These are phyloP conservation scores for Candida stauntonica DNA, from an alignment of 805 yeast species.

Conservation along the genomic window DNA sequence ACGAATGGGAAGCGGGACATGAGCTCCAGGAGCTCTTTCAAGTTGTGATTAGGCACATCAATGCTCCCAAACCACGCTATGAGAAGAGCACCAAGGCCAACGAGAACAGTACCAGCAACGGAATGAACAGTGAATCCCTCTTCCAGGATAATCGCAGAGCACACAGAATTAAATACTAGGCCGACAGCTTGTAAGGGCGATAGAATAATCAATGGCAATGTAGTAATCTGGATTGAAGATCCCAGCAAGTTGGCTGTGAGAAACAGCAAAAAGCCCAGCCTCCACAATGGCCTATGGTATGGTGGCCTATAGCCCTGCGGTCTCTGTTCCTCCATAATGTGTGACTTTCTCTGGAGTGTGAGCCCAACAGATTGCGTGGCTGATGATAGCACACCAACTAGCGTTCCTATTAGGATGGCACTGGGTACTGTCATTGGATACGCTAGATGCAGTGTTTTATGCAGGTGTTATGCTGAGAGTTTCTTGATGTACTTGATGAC, in stretches of 20 bases:
- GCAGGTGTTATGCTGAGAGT: no score
- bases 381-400: slow-evolving; percentile 69
- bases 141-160: slow-evolving; percentile 61
- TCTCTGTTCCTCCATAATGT: slow-evolving; percentile 41
- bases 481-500: no score
- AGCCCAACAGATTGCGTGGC: slow-evolving; percentile 79
- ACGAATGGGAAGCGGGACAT: slow-evolving; percentile 45
- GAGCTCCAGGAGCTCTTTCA: slow-evolving; percentile 42
- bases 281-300: slow-evolving; percentile 59
- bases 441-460: no score
- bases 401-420: slow-evolving; percentile 51
- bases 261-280: slow-evolving; percentile 67
- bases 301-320: slow-evolving; percentile 30
- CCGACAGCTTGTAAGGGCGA: slow-evolving; percentile 86
- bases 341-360: slow-evolving; percentile 77
- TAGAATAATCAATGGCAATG: slow-evolving; percentile 73
- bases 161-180: slow-evolving; percentile 76
- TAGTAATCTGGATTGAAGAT: slow-evolving; percentile 75
- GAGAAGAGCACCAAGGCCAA: slow-evolving; percentile 68
- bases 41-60: slow-evolving; percentile 47
- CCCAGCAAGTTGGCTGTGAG: slow-evolving; percentile 74
- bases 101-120: slow-evolving; percentile 59
- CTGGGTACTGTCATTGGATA: slow-evolving; percentile 2
- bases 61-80: slow-evolving; percentile 71
- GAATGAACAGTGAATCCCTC: slow-evolving; percentile 62